phyloP scores from a whole-genome alignment of 768 basidiomycete species.

The Trametes meyenii region DNA sequence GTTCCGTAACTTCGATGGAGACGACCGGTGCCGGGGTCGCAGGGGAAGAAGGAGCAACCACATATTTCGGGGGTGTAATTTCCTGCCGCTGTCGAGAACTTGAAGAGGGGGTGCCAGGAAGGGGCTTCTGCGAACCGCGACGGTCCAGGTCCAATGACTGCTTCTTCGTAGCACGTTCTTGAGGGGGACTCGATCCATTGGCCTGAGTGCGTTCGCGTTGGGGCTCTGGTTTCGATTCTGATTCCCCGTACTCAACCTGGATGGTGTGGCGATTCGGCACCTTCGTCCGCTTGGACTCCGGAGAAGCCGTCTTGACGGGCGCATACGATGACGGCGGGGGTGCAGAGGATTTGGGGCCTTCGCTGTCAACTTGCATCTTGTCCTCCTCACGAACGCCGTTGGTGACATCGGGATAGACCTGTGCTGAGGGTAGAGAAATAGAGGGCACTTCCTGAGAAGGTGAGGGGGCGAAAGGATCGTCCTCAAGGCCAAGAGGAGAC shows the following conservation, averaged over 20 bases:
- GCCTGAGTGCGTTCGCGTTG: conserved; percentile 15
- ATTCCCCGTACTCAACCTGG: conserved; percentile 92
- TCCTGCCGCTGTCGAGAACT: conserved; percentile 16
- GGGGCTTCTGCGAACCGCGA: conserved; percentile 30
- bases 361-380: conserved; percentile 17
- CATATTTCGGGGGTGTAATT: conserved; percentile 13
- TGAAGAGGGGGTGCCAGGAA: conserved; percentile 33
- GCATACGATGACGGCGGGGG: conserved; percentile 25
- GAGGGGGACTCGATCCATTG: conserved; percentile 10
- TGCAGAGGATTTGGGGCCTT: conserved; percentile 13
- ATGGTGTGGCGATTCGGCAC: conserved; percentile 85
- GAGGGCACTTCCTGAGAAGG: conserved; percentile 34
- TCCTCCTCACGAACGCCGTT: conserved; percentile 13
- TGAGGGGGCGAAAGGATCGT: conserved; percentile 74
- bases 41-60: conserved; percentile 3
- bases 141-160: conserved; percentile 24
- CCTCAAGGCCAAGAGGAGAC: conserved; percentile 46
- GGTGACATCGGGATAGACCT: conserved; percentile 1
- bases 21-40: conserved; percentile 31
- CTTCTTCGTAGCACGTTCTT: conserved; percentile 23
- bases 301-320: conserved; percentile 43
- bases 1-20: conserved; percentile 38
- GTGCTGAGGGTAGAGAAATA: conserved; percentile 12
- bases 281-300: conserved; percentile 51
- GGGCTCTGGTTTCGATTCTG: conserved; percentile 33